Conservation (phyloP, 352 stramenopile species). For the Pythium phragmitis region DNA sequence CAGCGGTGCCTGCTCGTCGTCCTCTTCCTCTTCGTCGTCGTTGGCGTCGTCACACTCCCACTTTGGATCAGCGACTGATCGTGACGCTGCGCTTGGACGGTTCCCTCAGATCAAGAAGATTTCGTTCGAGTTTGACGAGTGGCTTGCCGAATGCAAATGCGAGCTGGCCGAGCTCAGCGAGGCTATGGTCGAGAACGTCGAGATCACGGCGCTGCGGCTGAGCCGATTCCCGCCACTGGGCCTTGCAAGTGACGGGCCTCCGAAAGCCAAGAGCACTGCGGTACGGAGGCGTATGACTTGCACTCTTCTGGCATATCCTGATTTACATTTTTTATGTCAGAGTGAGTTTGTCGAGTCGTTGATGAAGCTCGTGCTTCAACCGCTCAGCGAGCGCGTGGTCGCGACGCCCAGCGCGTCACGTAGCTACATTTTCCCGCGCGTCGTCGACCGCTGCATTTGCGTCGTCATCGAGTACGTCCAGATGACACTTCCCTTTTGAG, state of each 20-base stretch:
- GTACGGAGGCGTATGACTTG: constrained; percentile 1
- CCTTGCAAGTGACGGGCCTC: neutral
- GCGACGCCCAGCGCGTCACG: constrained; percentile 39
- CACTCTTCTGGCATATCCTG: neutral
- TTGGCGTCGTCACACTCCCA: constrained; percentile 21
- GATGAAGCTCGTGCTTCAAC: constrained; percentile 46
- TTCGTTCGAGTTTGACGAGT: constrained; percentile 45
- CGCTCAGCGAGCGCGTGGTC: constrained; percentile 44
- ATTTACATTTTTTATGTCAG: constrained; percentile 24
- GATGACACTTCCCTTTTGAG: neutral
- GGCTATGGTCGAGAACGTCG: constrained; percentile 46
- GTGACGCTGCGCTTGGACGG: neutral
- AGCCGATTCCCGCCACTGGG: constrained; percentile 31
- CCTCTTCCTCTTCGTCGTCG: constrained; percentile 23
- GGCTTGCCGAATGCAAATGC: constrained; percentile 48
- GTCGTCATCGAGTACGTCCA: constrained; percentile 51
- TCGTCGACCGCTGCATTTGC: constrained; percentile 57
- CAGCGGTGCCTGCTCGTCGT: constrained; percentile 8
- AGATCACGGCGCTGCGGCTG: constrained; percentile 40
- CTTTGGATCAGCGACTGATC: neutral
- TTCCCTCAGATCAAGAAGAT: constrained; percentile 59
- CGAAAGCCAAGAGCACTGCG: constrained; percentile 6
- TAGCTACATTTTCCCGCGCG: constrained; percentile 43
- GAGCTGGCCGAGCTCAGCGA: constrained; percentile 56
- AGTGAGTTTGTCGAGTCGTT: constrained; percentile 54